Conservation (phyloP, 805 yeast species). For the Spathaspora passalidarum region DNA sequence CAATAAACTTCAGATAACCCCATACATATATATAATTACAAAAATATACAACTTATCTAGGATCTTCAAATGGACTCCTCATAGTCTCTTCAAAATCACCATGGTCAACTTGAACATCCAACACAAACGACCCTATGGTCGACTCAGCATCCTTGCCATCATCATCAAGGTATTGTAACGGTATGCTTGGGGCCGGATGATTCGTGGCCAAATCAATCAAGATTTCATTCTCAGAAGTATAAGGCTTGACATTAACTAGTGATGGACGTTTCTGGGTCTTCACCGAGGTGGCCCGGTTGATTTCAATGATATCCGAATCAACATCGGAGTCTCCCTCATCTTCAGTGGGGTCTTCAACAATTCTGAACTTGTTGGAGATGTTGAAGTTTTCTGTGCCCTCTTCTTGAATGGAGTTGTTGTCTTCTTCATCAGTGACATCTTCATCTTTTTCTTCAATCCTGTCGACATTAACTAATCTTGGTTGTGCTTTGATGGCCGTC, state of each 20-base stretch:
- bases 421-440: conserved; percentile 25
- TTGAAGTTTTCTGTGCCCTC: not conserved
- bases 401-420: conserved; percentile 19
- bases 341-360: conserved; percentile 13
- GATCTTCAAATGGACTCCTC: conserved; percentile 30
- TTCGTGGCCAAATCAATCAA: not conserved
- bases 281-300: conserved; percentile 38
- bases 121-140: conserved; percentile 23
- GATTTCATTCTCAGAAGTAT: not conserved
- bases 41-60: conserved; percentile 4
- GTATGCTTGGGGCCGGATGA: not conserved
- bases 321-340: conserved; percentile 36
- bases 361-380: not conserved
- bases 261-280: conserved; percentile 13
- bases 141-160: not conserved
- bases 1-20: too few relatives aligned
- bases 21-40: not conserved
- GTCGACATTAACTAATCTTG: conserved; percentile 60
- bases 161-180: not conserved
- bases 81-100: not conserved
- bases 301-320: conserved; percentile 46
- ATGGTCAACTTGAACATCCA: conserved; percentile 32
- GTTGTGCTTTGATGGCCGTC: conserved; percentile 76
- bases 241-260: conserved; percentile 10
- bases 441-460: conserved; percentile 45